Evolutionary conservation across 148 eudicot genomes (phyloP), one percentile per base, ranked within the genome.

Genomic region (Cornus kousa): DNA sequence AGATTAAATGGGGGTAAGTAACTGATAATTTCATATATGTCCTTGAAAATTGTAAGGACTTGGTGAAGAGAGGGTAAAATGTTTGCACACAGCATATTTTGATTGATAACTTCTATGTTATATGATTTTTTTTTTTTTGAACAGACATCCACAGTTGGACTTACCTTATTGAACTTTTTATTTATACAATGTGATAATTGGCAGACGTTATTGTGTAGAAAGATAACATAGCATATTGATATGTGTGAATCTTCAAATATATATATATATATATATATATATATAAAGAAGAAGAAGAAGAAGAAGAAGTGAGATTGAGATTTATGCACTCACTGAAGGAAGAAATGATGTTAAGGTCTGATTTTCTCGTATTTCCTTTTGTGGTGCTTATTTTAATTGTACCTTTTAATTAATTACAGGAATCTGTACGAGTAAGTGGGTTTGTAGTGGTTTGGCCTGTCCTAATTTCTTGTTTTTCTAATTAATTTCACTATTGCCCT

Each of bases 1-100:
- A 90, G 73, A 83, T 83, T 46, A 96, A 90, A 86, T 96, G 99
- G 99, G 99, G 94, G 99, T 93, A 87, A 80, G 95, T 83, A 59
- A 40, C 59, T 75, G 68, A 16, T 78, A 31, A 70, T 59, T 13
- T 46, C 22, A 32, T 68, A 33, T 16, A 77, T 19, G 28, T 46
- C 68, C 48, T 80, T 73, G 24, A n/a, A n/a, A 62, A 7, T 17
- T 13, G 66, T n/a, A n/a, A 62, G 66, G 66, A 62, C 22, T 62
- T 62, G 8, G 23, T 62, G 19, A 62, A 19, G 66, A 62, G 66
- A 60, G 19, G 17, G 24, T 13, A 53, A 53, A 53, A 16, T 53
- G 59, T 53, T 53, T 53, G 59, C 19, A 4, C 59, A 13, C 16
- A 4, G 20, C 16, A 19, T 13, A 19, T 32, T 19, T 59, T 73